Base-by-base conservation (phyloP, 2,329 filamentous ascomycete genomes). In the Pseudogymnoascus pannorum region DNA sequence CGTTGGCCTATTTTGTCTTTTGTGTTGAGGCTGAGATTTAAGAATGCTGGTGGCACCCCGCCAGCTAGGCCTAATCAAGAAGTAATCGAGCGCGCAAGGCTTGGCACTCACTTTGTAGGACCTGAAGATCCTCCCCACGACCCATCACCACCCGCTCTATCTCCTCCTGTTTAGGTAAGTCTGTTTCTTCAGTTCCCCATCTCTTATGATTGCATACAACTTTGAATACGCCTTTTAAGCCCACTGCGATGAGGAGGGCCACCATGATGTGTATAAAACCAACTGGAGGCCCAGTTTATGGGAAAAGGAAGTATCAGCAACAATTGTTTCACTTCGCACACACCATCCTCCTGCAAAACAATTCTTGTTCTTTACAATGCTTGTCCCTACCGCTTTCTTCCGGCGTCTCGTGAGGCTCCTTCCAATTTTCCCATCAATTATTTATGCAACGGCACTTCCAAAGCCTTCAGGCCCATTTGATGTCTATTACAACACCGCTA, bases 61-160 rank as follows among this genome's bases (percentile, higher is more conserved):
- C 11, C 29, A 24, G 35, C 62, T 60, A 63, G 26, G n/a, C 63
- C 59, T 9, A 57, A 64, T 60, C 12, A 18, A 58, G 65, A 60
- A 66, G 51, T 22, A 35, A 61, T 63, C 16, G 61, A 64, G 31
- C 65, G 62, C 65, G 60, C 22, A n/a, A 18, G 24, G 24, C 44
- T 54, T 54, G 44, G 44, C 44, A 4, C n/a, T 54, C n/a, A 18
- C 5, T 18, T 18, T 29, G 44, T 31, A 8, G 26, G 44, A 31
- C 44, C 26, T 29, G 44, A 1, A 29, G 44, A 54, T 54, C 44
- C 31, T 18, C 24, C 7, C 29, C 29, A 31, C 11, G 29, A 31
- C 7, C 29, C 6, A 5, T 7, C n/a, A 31, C n/a, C 44, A 2
- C 44, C n/a, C 24, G 44, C 44, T 31, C n/a, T 1, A 31, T 54